phyloP scores from a whole-genome alignment of 306 rosid genomes.

The Castanea sativa region DNA sequence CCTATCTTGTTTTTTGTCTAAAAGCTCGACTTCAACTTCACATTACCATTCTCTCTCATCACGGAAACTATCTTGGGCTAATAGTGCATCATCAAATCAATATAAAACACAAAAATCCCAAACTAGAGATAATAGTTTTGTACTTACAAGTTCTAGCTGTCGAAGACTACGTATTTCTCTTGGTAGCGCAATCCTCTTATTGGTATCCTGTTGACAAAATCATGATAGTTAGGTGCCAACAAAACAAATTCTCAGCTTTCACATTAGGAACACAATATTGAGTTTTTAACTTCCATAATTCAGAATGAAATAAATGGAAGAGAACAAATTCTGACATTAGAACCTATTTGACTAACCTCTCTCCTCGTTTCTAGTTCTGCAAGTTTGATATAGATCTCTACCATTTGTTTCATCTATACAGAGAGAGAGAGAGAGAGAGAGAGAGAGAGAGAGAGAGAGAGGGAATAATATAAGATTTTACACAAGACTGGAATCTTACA shows the following conservation, averaged over 20 bases:
- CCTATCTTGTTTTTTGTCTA: background rate
- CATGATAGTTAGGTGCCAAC: constrained; percentile 21
- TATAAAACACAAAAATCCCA: constrained; percentile 12
- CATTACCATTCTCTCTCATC: background rate
- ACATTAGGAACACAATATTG: background rate
- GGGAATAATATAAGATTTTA: background rate
- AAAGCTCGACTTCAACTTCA: background rate
- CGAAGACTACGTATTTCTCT: constrained; percentile 80
- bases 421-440: background rate
- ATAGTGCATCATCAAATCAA: background rate
- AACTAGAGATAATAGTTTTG: constrained; percentile 11
- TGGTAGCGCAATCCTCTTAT: constrained; percentile 66
- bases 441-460: too few relatives aligned
- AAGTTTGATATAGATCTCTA: constrained; percentile 91
- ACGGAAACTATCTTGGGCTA: background rate
- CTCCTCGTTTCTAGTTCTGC: constrained; percentile 88
- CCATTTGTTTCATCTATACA: constrained; percentile 87
- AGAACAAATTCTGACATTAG: constrained; percentile 11
- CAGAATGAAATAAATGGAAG: constrained; percentile 15
- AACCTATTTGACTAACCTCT: constrained; percentile 52
- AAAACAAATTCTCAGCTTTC: background rate
- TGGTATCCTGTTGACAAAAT: constrained; percentile 72
- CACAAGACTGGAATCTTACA: background rate
- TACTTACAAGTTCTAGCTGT: constrained; percentile 80
- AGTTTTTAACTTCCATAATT: constrained; percentile 17